Evolutionary conservation across 306 rosid genomes (phyloP).

Genomic region (Lupinus albus): DNA sequence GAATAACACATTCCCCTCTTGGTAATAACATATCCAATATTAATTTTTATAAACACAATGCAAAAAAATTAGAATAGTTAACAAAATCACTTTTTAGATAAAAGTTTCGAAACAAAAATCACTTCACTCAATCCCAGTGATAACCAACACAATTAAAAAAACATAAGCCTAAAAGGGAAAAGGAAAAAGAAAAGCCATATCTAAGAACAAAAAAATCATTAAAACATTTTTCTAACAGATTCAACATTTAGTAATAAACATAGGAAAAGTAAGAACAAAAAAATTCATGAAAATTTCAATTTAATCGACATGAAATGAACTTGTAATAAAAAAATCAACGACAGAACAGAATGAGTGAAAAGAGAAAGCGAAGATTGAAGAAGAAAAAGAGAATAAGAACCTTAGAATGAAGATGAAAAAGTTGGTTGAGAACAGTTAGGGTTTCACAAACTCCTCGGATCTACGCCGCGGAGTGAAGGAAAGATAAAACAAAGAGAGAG

Average conservation of each 20-base stretch:
- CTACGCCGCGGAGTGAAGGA: slow-evolving; percentile 68
- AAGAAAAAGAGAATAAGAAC: slow-evolving; percentile 23
- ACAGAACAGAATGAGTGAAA: too few species aligned
- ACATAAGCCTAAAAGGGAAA: neutral
- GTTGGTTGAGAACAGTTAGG: slow-evolving; percentile 43
- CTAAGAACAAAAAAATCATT: neutral
- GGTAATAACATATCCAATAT: neutral
- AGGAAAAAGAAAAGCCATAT: too few species aligned
- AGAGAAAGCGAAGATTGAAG: neutral
- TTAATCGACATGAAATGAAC: neutral
- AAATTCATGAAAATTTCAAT: neutral
- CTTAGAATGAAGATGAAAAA: slow-evolving; percentile 26
- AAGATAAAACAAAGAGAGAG: neutral
- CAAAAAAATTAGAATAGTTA: too few species aligned
- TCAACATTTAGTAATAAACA: slow-evolving; percentile 7
- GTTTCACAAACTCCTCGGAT: slow-evolving; percentile 82
- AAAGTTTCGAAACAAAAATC: neutral
- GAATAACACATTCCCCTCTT: neutral
- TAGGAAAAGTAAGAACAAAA: neutral
- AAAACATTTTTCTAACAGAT: neutral
- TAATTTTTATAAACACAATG: too few species aligned
- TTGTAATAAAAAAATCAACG: neutral
- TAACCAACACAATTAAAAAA: neutral
- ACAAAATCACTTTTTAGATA: slow-evolving; percentile 5
- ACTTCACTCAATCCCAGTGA: slow-evolving; percentile 8